These are phyloP conservation scores for Blumeria hordei DNA, from an alignment of 2,329 filamentous ascomycete genomes.

Conservation along the genomic window DNA sequence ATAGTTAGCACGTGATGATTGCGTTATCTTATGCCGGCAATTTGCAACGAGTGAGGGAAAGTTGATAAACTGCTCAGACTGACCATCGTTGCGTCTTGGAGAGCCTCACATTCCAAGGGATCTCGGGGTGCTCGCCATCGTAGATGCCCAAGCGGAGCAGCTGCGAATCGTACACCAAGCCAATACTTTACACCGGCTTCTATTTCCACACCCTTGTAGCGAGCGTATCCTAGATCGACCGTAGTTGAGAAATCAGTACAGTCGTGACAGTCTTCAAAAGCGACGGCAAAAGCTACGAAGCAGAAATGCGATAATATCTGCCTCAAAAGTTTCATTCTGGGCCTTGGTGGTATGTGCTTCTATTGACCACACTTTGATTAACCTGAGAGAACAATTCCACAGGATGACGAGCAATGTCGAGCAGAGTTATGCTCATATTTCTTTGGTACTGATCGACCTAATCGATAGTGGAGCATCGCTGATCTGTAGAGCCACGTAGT, in stretches of 20 bases:
- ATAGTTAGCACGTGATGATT: background rate
- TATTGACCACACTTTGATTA: too few species aligned
- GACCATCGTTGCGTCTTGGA: background rate
- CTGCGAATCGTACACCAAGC: slow-evolving; percentile 54
- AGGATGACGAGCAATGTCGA: too few species aligned
- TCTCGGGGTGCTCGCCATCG: slow-evolving; percentile 45
- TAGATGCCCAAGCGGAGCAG: slow-evolving; percentile 37
- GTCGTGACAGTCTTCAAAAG: too few species aligned
- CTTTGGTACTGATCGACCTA: too few species aligned
- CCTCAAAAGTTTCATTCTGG: too few species aligned
- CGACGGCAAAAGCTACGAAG: too few species aligned
- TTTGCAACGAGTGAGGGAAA: background rate
- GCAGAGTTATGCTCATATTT: too few species aligned
- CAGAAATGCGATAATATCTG: too few species aligned
- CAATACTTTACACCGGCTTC: slow-evolving; percentile 39
- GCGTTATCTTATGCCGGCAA: background rate
- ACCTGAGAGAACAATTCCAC: too few species aligned
- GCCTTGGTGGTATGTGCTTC: too few species aligned
- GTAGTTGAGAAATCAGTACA: background rate
- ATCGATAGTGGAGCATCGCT: too few species aligned
- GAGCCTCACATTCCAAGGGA: slow-evolving; percentile 17
- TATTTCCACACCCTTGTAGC: slow-evolving; percentile 32
- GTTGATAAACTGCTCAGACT: background rate
- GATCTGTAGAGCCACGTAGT: too few species aligned
- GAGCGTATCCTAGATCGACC: slow-evolving; percentile 40